Conservation (phyloP, 495 filamentous ascomycete species). For the Penicillium arizonense region DNA sequence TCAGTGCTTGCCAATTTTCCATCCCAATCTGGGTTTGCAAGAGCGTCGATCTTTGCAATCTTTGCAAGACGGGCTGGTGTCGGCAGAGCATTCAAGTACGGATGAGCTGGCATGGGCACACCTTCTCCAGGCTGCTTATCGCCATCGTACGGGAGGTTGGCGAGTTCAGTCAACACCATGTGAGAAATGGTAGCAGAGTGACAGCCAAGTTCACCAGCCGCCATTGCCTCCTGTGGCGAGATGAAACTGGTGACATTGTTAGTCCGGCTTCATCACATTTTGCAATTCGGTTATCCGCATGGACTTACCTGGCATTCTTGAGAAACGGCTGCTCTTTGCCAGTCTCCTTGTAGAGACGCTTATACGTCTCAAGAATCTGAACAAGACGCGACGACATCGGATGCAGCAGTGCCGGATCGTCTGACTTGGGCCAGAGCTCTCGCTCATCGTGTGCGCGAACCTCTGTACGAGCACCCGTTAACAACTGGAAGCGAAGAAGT, state of each 20-base stretch:
- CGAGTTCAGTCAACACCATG: conserved; percentile 17
- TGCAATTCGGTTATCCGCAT: too few relatives aligned
- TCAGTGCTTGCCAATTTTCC: conserved; percentile 20
- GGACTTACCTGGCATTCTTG: conserved; percentile 36
- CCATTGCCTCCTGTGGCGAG: conserved; percentile 19
- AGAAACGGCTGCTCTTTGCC: conserved; percentile 41
- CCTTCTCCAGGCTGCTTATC: conserved; percentile 19
- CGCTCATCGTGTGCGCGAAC: conserved; percentile 26
- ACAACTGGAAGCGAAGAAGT: neutral
- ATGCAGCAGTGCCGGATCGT: conserved; percentile 36
- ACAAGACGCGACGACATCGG: conserved; percentile 36
- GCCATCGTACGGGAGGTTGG: conserved; percentile 20
- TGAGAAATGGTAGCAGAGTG: conserved; percentile 21
- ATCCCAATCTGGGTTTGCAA: conserved; percentile 20
- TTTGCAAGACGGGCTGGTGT: conserved; percentile 16
- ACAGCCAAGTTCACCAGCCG: conserved; percentile 19
- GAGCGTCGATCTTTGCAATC: conserved; percentile 16
- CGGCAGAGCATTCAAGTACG: conserved; percentile 14
- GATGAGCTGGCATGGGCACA: conserved; percentile 18
- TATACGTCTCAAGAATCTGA: conserved; percentile 36
- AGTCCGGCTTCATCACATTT: too few relatives aligned
- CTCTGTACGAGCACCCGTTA: conserved; percentile 3
- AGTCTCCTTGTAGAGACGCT: conserved; percentile 38
- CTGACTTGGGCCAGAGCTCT: conserved; percentile 26
- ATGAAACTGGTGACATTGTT: neutral